Percentiles rank a stretch among this genome's conserved stretches.
Conservation (phyloP, 148 eudicot genomes). For the Rhododendron ferrugineum region DNA sequence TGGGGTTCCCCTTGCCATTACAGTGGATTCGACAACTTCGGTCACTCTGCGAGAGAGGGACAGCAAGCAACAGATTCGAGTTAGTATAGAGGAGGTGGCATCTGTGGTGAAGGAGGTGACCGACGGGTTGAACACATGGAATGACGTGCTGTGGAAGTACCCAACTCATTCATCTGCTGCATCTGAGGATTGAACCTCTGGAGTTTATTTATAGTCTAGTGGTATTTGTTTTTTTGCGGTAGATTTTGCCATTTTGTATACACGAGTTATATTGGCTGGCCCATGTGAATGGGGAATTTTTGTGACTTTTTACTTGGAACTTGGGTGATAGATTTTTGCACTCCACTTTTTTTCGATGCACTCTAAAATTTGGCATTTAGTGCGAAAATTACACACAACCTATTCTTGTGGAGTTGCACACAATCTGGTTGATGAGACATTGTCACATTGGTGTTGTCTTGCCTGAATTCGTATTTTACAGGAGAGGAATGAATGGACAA, state of each 20-base stretch:
- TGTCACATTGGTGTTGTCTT: no score
- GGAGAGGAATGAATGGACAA: no score
- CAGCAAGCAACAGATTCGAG: constrained; percentile 27
- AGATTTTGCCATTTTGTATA: background rate
- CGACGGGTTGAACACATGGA: constrained; percentile 21
- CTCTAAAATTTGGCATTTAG: no score
- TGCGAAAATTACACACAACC: no score
- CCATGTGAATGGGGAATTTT: background rate
- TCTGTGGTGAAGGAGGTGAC: constrained; percentile 24
- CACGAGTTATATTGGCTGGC: background rate
- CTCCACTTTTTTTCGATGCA: background rate
- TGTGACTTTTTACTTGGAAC: background rate
- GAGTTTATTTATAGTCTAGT: background rate
- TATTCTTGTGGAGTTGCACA: no score
- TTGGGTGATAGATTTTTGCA: background rate
- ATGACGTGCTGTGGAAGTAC: constrained; percentile 17
- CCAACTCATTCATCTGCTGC: constrained; percentile 19
- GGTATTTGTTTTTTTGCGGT: background rate
- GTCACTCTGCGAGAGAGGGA: constrained; percentile 25
- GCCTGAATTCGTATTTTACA: no score
- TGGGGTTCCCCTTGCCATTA: constrained; percentile 27
- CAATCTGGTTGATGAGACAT: no score
- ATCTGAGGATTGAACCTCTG: constrained; percentile 9
- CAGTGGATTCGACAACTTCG: constrained; percentile 24
- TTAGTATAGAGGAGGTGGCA: constrained; percentile 19